Conservation (phyloP, 2,329 filamentous ascomycete species). For the Raffaelea arxii region DNA sequence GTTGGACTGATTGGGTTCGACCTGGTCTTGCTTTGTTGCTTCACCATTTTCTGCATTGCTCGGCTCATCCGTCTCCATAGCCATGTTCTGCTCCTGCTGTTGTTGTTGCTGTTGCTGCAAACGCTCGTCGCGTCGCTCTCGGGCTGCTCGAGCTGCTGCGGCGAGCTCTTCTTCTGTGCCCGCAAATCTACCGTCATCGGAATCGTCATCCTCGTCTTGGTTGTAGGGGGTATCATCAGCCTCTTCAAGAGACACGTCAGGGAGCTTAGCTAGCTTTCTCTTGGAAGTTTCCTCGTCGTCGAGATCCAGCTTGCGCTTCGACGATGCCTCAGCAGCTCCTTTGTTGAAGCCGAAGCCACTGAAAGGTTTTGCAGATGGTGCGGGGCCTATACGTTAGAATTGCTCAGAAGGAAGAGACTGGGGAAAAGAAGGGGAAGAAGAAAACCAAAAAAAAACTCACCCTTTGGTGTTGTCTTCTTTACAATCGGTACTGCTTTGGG, state of each 20-base stretch:
- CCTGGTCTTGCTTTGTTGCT: slow-evolving; percentile 13
- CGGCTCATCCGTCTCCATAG: slow-evolving; percentile 31
- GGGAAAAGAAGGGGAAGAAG: too few relatives aligned
- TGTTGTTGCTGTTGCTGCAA: too few relatives aligned
- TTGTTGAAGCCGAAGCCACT: slow-evolving; percentile 67
- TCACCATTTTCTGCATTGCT: slow-evolving; percentile 14
- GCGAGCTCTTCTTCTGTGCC: slow-evolving; percentile 81
- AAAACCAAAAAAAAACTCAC: too few relatives aligned
- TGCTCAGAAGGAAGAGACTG: too few relatives aligned
- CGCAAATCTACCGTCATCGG: slow-evolving; percentile 66
- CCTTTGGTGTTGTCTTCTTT: slow-evolving; percentile 3
- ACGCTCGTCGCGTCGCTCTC: slow-evolving; percentile 73
- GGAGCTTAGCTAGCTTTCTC: slow-evolving; percentile 85
- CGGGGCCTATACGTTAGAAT: not conserved
- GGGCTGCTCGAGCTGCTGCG: slow-evolving; percentile 74
- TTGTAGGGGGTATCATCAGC: slow-evolving; percentile 50
- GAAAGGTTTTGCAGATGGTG: slow-evolving; percentile 39
- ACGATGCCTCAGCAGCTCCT: slow-evolving; percentile 53
- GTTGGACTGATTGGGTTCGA: slow-evolving; percentile 47
- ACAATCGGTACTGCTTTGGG: slow-evolving; percentile 18
- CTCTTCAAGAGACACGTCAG: slow-evolving; percentile 60
- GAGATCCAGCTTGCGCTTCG: slow-evolving; percentile 70
- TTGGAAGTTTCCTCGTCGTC: slow-evolving; percentile 81
- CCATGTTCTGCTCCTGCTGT: slow-evolving; percentile 38
- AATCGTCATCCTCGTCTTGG: slow-evolving; percentile 56